Percentiles rank a stretch among this genome's conserved stretches.
phyloP scores from a whole-genome alignment of 352 stramenopile genomes.

The Globisporangium barbulae region DNA sequence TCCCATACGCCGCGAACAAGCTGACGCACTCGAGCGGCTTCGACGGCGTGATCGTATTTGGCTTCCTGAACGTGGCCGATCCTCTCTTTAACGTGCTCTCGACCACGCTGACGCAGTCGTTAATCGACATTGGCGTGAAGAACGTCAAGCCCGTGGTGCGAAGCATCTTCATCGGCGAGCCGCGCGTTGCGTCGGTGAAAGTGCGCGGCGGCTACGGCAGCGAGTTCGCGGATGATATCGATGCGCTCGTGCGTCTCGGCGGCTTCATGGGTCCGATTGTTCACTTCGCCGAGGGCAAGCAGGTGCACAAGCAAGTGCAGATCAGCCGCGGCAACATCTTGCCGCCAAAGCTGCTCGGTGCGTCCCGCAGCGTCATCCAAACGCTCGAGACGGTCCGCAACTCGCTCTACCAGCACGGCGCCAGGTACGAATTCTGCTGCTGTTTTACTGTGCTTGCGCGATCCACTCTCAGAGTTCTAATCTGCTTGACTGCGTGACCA shows the following conservation, averaged over 20 bases:
- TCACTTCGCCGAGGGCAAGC: slow-evolving; percentile 21
- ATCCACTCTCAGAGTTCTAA: background rate
- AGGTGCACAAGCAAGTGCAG: slow-evolving; percentile 50
- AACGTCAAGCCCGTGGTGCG: slow-evolving; percentile 77
- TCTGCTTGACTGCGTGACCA: background rate
- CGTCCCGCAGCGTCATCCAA: slow-evolving; percentile 53
- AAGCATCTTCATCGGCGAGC: slow-evolving; percentile 71
- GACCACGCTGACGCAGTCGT: slow-evolving; percentile 55
- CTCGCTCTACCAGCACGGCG: slow-evolving; percentile 76
- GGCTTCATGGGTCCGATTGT: slow-evolving; percentile 19
- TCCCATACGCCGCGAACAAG: slow-evolving; percentile 86
- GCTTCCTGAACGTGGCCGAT: slow-evolving; percentile 69
- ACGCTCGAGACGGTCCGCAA: slow-evolving; percentile 61
- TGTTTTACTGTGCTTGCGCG: background rate
- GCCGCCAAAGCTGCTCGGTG: slow-evolving; percentile 48
- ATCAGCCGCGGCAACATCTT: slow-evolving; percentile 74
- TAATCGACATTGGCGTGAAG: slow-evolving; percentile 84
- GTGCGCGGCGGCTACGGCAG: slow-evolving; percentile 63
- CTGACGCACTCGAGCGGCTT: slow-evolving; percentile 62
- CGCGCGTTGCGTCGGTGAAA: slow-evolving; percentile 69
- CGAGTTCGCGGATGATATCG: slow-evolving; percentile 62
- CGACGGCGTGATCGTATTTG: slow-evolving; percentile 75
- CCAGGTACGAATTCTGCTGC: slow-evolving; percentile 28
- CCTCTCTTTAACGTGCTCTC: slow-evolving; percentile 60
- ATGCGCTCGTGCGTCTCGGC: slow-evolving; percentile 63